These are phyloP conservation scores for Sporothrix euskadiensis DNA, from an alignment of 2,329 filamentous ascomycete genomes.

Conservation along the genomic window DNA sequence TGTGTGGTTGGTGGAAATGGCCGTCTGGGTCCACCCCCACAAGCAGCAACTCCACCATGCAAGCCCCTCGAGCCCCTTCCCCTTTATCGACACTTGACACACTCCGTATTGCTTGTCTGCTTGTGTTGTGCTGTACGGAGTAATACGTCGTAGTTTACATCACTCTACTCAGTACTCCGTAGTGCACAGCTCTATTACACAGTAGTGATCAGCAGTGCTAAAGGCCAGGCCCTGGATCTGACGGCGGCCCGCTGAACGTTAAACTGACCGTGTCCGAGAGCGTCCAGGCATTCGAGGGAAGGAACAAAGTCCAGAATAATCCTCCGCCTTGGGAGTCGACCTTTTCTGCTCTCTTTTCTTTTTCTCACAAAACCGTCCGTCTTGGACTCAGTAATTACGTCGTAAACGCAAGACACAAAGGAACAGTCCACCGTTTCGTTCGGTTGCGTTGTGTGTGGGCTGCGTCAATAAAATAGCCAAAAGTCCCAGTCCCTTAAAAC, in stretches of 20 bases:
- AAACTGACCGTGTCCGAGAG: not conserved
- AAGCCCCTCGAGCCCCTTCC: not conserved
- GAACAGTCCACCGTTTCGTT: slow-evolving; percentile 11
- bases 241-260: not conserved
- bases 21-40: not conserved
- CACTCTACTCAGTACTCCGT: not conserved
- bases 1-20: slow-evolving; percentile 22
- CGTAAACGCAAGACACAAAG: not conserved
- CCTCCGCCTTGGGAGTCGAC: not conserved
- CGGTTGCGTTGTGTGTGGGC: slow-evolving; percentile 8
- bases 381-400: too few relatives aligned
- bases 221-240: not conserved
- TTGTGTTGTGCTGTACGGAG: not conserved
- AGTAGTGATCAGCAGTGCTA: not conserved
- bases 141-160: not conserved
- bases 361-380: not conserved
- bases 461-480: not conserved
- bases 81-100: not conserved
- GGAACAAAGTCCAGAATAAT: not conserved
- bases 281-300: not conserved
- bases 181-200: not conserved
- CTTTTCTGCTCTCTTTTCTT: not conserved
- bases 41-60: not conserved
- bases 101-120: not conserved
- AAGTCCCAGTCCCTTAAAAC: slow-evolving; percentile 51